Evolutionary conservation across 768 basidiomycete genomes (phyloP).

Genomic region (Termitomyces sp.): DNA sequence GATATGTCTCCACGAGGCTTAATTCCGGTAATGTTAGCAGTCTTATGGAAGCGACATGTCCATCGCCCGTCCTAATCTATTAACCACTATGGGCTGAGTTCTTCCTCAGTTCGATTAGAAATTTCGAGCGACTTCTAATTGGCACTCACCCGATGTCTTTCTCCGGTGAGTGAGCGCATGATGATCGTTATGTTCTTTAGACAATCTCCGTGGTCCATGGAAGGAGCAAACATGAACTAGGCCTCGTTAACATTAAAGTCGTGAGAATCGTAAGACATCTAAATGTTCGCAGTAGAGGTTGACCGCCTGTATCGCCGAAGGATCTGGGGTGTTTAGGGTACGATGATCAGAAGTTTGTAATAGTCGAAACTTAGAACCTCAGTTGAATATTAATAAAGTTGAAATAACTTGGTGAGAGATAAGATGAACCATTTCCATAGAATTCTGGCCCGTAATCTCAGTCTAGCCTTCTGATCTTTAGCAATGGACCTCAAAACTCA

Average conservation of each 20-base stretch:
- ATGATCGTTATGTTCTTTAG: background rate
- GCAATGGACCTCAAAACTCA: background rate
- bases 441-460: background rate
- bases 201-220: conserved; percentile 10
- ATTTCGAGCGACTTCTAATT: background rate
- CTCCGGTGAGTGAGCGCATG: background rate
- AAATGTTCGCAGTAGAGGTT: background rate
- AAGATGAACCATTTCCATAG: background rate
- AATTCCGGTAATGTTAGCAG: background rate
- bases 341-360: background rate
- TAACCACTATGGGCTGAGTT: background rate
- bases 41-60: background rate
- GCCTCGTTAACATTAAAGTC: background rate
- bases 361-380: background rate
- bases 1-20: background rate
- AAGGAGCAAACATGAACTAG: background rate
- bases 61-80: background rate
- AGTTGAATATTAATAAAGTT: background rate
- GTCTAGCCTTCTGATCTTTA: background rate
- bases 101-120: background rate
- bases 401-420: background rate
- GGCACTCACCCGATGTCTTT: background rate
- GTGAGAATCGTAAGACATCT: background rate
- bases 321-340: background rate
- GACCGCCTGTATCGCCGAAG: background rate